A percentile compares a stretch with the other conserved stretches of the same genome.
Evolutionary conservation across 805 yeast species (phyloP).

Genomic region (Saccharomycopsis sp.): DNA sequence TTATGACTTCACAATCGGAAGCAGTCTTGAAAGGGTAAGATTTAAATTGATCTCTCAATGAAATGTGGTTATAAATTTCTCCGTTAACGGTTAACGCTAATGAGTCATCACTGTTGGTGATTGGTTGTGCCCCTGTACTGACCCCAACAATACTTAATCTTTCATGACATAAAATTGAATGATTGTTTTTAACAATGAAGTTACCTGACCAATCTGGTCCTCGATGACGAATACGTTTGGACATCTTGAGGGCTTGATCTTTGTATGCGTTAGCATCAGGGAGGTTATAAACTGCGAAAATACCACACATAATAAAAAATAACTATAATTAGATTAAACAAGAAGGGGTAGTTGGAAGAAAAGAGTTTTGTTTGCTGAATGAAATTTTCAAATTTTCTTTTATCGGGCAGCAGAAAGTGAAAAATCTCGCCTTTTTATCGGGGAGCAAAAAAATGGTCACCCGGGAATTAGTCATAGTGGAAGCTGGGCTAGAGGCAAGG

Average conservation of each 20-base stretch:
- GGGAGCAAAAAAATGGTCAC: neutral
- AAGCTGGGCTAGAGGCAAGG: neutral
- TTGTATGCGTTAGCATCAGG: conserved; percentile 76
- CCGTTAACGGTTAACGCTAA: conserved; percentile 87
- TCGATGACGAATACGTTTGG: conserved; percentile 94
- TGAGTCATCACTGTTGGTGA: conserved; percentile 69
- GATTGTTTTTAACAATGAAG: conserved; percentile 50
- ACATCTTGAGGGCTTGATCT: conserved; percentile 78
- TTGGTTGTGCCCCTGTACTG: conserved; percentile 98
- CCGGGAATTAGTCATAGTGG: neutral
- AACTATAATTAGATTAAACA: neutral
- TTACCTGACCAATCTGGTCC: conserved; percentile 99
- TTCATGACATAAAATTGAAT: conserved; percentile 86
- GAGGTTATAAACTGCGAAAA: conserved; percentile 85
- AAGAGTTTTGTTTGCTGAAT: neutral
- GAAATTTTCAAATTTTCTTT: neutral
- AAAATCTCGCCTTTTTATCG: neutral
- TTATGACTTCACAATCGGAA: conserved; percentile 96
- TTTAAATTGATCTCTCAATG: conserved; percentile 66
- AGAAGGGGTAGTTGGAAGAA: neutral
- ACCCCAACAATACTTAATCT: conserved; percentile 96
- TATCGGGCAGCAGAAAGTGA: too few relatives aligned
- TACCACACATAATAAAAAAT: conserved; percentile 80
- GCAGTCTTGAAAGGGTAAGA: conserved; percentile 78
- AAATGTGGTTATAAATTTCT: conserved; percentile 95